phyloP scores from a whole-genome alignment of 139 green algal species.

The Mychonastes homosphaera region DNA sequence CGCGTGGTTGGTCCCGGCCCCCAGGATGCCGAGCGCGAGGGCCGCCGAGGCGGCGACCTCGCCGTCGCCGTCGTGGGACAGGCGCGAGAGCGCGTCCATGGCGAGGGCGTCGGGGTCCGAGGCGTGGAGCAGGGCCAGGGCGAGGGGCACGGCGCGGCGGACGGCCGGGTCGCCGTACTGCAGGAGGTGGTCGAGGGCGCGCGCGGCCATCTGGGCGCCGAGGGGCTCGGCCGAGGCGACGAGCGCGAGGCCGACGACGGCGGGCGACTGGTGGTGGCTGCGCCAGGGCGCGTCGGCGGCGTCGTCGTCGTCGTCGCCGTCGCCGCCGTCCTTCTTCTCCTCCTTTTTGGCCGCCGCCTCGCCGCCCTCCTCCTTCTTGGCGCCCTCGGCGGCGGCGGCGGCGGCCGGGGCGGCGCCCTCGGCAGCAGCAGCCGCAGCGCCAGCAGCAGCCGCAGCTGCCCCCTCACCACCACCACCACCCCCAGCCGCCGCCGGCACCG shows the following conservation, averaged over 20 bases:
- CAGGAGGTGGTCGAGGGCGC: slow-evolving; percentile 63
- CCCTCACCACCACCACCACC: neutral
- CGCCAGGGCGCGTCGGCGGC: no score
- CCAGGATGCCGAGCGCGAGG: slow-evolving; percentile 81
- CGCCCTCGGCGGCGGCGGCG: no score
- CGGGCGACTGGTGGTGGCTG: slow-evolving; percentile 73
- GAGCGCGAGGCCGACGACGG: slow-evolving; percentile 83
- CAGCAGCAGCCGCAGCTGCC: neutral
- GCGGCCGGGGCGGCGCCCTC: no score
- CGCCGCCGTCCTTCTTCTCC: no score
- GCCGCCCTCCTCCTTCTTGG: no score
- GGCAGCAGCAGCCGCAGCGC: no score
- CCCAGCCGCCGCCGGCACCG: no score
- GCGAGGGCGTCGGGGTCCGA: slow-evolving; percentile 59
- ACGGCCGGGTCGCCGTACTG: slow-evolving; percentile 28
- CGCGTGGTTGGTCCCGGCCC: slow-evolving; percentile 96
- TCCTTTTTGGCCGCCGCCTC: no score
- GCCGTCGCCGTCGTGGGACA: slow-evolving; percentile 85
- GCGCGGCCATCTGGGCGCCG: slow-evolving; percentile 72
- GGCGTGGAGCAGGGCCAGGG: slow-evolving; percentile 75
- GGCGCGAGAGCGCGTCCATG: slow-evolving; percentile 83
- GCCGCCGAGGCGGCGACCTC: slow-evolving; percentile 53
- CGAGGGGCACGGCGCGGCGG: slow-evolving; percentile 76
- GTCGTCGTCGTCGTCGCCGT: no score
- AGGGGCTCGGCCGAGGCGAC: slow-evolving; percentile 93